These are phyloP conservation scores for Thinopyrum elongatum DNA, from an alignment of 176 grass and related monocot species.

Conservation along the genomic window DNA sequence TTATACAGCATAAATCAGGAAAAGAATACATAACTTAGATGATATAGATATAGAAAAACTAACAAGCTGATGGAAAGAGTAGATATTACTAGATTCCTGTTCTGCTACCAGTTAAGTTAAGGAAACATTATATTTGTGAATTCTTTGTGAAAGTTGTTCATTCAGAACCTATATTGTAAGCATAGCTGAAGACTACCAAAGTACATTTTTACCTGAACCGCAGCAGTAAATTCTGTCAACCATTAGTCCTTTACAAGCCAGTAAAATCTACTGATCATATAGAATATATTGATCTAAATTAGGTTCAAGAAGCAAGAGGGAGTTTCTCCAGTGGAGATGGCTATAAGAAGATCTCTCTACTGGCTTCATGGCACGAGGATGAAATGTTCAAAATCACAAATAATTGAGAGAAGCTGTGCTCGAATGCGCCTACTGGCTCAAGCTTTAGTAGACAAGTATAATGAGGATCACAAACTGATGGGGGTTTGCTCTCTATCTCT, in stretches of 20 bases:
- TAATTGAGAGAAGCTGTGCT: background rate
- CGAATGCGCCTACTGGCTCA: background rate
- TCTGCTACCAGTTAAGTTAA: background rate
- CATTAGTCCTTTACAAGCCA: background rate
- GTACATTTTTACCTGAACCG: background rate
- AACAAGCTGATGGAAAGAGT: background rate
- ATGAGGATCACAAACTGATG: slow-evolving; percentile 3
- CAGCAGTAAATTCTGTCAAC: background rate
- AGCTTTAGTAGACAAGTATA: slow-evolving; percentile 11
- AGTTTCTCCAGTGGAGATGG: background rate
- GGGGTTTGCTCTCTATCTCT: background rate
- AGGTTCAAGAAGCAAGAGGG: slow-evolving; percentile 1
- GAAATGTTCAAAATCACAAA: background rate
- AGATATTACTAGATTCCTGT: background rate
- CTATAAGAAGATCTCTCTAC: background rate
- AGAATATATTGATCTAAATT: background rate
- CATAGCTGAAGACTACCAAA: background rate
- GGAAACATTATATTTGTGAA: background rate
- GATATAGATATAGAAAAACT: background rate
- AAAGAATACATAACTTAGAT: background rate
- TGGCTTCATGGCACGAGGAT: slow-evolving; percentile 4
- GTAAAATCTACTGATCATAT: background rate
- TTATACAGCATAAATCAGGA: background rate
- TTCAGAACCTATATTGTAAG: background rate
- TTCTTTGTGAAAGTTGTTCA: background rate